Percentiles rank a stretch among this genome's conserved stretches.
These are phyloP conservation scores for Phytophthora vignae DNA, from an alignment of 352 stramenopile species.

Conservation along the genomic window DNA sequence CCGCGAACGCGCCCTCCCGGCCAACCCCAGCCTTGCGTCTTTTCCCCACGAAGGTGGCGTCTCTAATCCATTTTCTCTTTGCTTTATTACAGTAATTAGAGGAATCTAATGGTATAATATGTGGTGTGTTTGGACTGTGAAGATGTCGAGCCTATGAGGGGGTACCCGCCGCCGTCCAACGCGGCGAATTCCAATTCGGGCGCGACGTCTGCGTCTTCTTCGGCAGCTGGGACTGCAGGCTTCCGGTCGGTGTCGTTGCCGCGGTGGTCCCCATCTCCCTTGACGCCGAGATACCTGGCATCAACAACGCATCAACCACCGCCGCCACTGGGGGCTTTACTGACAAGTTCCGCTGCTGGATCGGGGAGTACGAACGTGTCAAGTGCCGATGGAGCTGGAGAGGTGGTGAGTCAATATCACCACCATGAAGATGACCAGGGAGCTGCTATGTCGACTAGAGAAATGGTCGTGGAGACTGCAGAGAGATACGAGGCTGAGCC, in stretches of 20 bases:
- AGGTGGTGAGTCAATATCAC: conserved; percentile 18
- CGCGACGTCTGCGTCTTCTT: conserved; percentile 13
- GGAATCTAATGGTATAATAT: background rate
- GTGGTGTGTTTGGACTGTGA: conserved; percentile 1
- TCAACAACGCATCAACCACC: conserved; percentile 22
- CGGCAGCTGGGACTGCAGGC: conserved; percentile 12
- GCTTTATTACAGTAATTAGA: background rate
- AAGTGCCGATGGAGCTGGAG: conserved; percentile 12
- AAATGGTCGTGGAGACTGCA: conserved; percentile 11
- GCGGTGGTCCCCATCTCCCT: conserved; percentile 29
- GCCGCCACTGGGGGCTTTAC: conserved; percentile 21
- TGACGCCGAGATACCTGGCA: conserved; percentile 39
- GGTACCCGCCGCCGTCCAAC: conserved; percentile 21
- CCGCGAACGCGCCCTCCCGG: conserved; percentile 19
- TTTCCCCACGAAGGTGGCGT: conserved; percentile 39
- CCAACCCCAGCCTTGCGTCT: conserved; percentile 27
- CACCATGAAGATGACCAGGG: conserved; percentile 20
- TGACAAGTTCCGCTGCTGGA: conserved; percentile 16
- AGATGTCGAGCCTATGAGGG: conserved; percentile 34
- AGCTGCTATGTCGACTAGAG: conserved; percentile 14
- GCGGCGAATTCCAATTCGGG: conserved; percentile 10
- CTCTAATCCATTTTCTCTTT: conserved; percentile 4
- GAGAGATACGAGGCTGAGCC: conserved; percentile 12
- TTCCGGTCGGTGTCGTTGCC: conserved; percentile 27
- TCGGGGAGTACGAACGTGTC: conserved; percentile 5